Percentiles rank a stretch among this genome's conserved stretches.
phyloP scores from a whole-genome alignment of 352 stramenopile genomes.

The Phytopythium boreale region DNA sequence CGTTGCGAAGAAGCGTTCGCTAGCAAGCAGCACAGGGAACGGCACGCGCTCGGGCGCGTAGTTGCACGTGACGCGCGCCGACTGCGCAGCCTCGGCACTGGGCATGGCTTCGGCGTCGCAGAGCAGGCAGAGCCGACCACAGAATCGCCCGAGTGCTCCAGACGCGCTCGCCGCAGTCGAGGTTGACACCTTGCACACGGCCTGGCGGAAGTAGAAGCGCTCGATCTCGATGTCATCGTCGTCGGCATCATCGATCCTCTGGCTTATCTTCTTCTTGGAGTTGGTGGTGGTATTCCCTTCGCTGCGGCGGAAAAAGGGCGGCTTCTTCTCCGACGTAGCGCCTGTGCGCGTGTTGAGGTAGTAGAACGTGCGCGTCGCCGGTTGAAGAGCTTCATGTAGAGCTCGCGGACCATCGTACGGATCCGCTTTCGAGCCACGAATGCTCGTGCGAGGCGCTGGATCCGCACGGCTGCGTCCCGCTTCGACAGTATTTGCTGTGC shows the following conservation, averaged over 20 bases:
- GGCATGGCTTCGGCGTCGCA: constrained; percentile 47
- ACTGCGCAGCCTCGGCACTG: constrained; percentile 28
- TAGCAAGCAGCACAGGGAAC: constrained; percentile 44
- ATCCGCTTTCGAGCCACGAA: constrained; percentile 38
- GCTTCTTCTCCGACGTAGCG: constrained; percentile 33
- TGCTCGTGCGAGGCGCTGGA: constrained; percentile 42
- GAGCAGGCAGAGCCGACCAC: constrained; percentile 46
- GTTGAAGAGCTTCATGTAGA: constrained; percentile 80
- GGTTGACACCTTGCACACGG: constrained; percentile 56
- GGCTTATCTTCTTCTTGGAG: background rate
- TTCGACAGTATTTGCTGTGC: constrained; percentile 10
- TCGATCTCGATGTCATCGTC: constrained; percentile 58
- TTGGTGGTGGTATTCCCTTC: background rate
- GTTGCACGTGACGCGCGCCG: constrained; percentile 50
- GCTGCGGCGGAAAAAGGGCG: constrained; percentile 38
- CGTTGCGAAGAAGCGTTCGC: constrained; percentile 45
- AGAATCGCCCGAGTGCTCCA: constrained; percentile 46
- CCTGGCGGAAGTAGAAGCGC: constrained; percentile 59
- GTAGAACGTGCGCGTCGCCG: constrained; percentile 46
- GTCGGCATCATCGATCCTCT: constrained; percentile 9
- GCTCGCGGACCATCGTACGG: constrained; percentile 46
- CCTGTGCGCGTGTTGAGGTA: constrained; percentile 64
- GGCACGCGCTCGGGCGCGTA: constrained; percentile 35
- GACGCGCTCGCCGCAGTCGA: constrained; percentile 30
- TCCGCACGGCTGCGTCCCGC: constrained; percentile 37